Conservation (phyloP, 2,329 filamentous ascomycete genomes). For the Cryphonectria parasitica region DNA sequence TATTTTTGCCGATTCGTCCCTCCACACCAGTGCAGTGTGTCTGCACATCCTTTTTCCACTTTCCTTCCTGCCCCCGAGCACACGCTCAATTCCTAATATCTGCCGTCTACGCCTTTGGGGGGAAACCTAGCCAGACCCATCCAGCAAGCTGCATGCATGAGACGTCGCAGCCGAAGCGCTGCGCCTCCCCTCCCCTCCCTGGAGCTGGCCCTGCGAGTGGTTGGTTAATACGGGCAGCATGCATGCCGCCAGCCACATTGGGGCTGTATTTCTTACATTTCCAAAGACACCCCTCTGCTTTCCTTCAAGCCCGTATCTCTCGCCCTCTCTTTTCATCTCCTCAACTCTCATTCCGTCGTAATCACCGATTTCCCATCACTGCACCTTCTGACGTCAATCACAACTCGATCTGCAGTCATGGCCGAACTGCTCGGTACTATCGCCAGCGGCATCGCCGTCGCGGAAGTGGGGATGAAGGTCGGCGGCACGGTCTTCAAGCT, state of each 20-base stretch:
- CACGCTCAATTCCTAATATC: background rate
- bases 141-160: background rate
- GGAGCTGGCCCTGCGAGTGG: background rate
- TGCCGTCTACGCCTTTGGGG: background rate
- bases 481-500: conserved; percentile 34
- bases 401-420: conserved; percentile 29
- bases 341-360: background rate
- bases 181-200: too few species aligned
- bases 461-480: conserved; percentile 32
- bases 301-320: background rate
- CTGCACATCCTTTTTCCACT: background rate
- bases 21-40: background rate
- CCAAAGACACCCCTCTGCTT: background rate
- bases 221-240: background rate
- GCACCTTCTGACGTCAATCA: background rate
- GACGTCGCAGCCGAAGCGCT: background rate
- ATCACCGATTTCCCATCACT: background rate
- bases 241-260: background rate
- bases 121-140: too few species aligned
- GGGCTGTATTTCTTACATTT: background rate
- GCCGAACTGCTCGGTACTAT: conserved; percentile 35
- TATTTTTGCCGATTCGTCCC: background rate
- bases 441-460: conserved; percentile 35
- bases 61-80: background rate
- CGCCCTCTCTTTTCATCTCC: background rate